Percentiles rank a stretch among this genome's conserved stretches.
Evolutionary conservation across 192 early-diverging fungal genomes (phyloP).

Genomic region (Dissophora globulifera): DNA sequence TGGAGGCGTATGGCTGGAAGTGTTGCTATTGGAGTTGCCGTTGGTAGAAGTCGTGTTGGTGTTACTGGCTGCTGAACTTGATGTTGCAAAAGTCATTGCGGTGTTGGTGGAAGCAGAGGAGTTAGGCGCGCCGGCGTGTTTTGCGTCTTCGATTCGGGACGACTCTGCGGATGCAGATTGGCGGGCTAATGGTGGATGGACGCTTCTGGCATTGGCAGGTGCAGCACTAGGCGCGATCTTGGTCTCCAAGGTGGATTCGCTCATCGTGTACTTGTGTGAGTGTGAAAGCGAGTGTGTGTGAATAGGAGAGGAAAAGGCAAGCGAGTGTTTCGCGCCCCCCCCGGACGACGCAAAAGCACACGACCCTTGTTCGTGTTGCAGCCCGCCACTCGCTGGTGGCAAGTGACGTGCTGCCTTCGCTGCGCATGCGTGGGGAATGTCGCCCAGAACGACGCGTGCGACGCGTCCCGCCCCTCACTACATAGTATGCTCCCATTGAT

Average conservation of each 20-base stretch:
- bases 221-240: too few relatives aligned
- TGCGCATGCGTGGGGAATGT: too few relatives aligned
- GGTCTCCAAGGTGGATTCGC: background rate
- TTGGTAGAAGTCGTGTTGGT: too few relatives aligned
- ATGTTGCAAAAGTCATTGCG: too few relatives aligned
- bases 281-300: background rate
- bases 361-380: background rate
- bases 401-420: too few relatives aligned
- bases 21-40: background rate
- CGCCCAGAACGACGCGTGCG: too few relatives aligned
- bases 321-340: too few relatives aligned
- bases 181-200: background rate
- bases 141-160: too few relatives aligned
- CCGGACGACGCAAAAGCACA: conserved; percentile 1
- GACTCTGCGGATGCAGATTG: background rate
- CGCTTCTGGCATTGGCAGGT: background rate
- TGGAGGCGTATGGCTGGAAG: background rate
- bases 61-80: background rate
- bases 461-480: too few relatives aligned
- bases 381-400: too few relatives aligned
- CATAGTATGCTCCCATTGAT: background rate
- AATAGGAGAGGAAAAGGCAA: too few relatives aligned
- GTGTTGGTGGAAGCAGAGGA: background rate
- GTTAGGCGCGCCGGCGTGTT: too few relatives aligned
- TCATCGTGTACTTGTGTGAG: background rate